Evolutionary conservation across 73 alveolate genomes (phyloP).

Genomic region (Chromera velia): DNA sequence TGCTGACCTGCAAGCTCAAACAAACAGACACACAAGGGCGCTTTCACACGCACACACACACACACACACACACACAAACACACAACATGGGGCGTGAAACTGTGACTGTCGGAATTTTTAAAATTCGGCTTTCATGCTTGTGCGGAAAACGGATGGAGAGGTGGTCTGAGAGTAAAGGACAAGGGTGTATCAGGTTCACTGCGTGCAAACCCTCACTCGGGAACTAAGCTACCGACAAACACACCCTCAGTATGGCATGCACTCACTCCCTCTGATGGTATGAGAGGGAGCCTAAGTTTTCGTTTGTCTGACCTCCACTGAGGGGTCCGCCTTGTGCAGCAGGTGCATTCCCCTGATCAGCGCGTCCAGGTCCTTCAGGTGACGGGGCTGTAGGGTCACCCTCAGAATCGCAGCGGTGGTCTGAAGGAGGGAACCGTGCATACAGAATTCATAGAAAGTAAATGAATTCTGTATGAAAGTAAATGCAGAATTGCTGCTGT

Average conservation of each 20-base stretch:
- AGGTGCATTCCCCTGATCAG: constrained; percentile 19
- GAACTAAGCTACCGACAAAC: no score
- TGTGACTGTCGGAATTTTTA: neutral
- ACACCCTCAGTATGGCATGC: no score
- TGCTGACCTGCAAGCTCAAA: neutral
- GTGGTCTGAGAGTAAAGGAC: no score
- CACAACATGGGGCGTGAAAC: neutral
- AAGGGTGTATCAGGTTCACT: no score
- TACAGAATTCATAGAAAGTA: no score
- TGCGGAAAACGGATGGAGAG: no score
- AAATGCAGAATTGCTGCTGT: no score
- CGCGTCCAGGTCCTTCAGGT: constrained; percentile 17
- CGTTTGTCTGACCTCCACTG: neutral
- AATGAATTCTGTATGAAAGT: no score
- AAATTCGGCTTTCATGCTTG: no score
- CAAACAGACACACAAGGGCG: no score
- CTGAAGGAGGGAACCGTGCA: no score
- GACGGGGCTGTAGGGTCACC: constrained; percentile 16
- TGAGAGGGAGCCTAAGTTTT: neutral
- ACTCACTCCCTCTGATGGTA: neutral
- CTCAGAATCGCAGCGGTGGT: constrained; percentile 16
- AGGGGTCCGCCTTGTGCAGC: constrained; percentile 40
- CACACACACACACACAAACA: neutral
- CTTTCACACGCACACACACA: neutral
- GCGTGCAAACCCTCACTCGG: no score